A percentile compares a stretch with the other conserved stretches of the same genome.
These are phyloP conservation scores for Torulaspora indica DNA, from an alignment of 805 yeast species.

Conservation along the genomic window DNA sequence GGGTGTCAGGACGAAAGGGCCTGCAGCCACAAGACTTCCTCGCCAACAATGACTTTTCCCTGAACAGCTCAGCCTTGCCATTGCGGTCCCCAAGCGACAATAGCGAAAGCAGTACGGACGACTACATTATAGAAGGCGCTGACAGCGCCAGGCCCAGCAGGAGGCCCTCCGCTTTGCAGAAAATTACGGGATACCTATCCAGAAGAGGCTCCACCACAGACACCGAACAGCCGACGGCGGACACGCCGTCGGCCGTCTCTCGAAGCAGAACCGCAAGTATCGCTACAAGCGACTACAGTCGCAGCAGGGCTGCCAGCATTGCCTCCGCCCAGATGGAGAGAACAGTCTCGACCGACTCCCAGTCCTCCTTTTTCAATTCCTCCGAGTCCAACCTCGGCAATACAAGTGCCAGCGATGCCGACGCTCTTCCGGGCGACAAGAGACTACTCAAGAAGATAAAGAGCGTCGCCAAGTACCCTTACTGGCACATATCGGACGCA, in stretches of 20 bases:
- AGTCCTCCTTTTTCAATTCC: slow-evolving; percentile 12
- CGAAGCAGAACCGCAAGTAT: slow-evolving; percentile 9
- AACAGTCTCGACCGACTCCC: slow-evolving; percentile 11
- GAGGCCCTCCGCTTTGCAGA: slow-evolving; percentile 19
- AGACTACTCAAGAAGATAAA: slow-evolving; percentile 50
- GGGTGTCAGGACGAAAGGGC: too few species aligned
- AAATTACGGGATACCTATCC: slow-evolving; percentile 23
- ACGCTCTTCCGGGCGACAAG: slow-evolving; percentile 21
- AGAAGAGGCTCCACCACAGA: slow-evolving; percentile 18
- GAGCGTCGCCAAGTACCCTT: slow-evolving; percentile 54
- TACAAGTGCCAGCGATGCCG: slow-evolving; percentile 22
- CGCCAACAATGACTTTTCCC: slow-evolving; percentile 2
- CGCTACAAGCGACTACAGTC: slow-evolving; percentile 4
- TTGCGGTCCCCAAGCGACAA: slow-evolving; percentile 8
- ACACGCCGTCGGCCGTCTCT: background rate
- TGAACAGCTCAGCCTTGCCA: slow-evolving; percentile 9
- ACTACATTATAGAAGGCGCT: slow-evolving; percentile 15
- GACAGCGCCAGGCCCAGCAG: slow-evolving; percentile 16
- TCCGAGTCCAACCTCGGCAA: slow-evolving; percentile 17
- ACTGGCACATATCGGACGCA: slow-evolving; percentile 84
- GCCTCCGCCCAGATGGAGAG: slow-evolving; percentile 12
- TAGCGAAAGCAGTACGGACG: slow-evolving; percentile 10
- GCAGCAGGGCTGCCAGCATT: slow-evolving; percentile 18
- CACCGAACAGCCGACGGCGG: slow-evolving; percentile 2
- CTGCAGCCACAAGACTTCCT: background rate